phyloP scores from a whole-genome alignment of 78 protist genomes.

The Chrysochromulina parva region DNA sequence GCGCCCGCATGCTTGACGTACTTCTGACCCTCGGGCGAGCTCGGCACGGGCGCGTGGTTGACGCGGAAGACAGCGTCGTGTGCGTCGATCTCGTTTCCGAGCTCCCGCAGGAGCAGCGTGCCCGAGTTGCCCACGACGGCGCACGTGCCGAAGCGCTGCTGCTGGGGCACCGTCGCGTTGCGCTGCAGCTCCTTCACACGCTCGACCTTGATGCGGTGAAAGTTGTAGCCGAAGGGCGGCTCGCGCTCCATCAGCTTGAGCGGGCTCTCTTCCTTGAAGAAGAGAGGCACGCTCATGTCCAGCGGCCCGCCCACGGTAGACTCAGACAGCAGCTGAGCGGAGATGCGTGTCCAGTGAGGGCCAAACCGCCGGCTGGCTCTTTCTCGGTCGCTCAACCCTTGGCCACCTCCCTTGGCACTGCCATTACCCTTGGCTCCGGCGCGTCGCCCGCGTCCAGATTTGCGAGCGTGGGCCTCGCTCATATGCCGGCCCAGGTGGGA shows the following conservation, averaged over 20 bases:
- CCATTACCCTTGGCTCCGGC: too few species aligned
- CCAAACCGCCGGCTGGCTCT: too few species aligned
- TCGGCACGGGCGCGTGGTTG: neutral
- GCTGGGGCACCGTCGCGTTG: neutral
- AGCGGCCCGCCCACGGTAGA: too few species aligned
- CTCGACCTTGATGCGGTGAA: neutral
- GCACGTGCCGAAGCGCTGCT: neutral
- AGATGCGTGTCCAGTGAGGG: too few species aligned
- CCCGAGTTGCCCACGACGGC: constrained; percentile 9
- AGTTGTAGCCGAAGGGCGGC: neutral
- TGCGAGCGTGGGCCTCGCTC: too few species aligned
- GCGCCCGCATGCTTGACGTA: too few species aligned
- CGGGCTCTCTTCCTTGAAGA: neutral
- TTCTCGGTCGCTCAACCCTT: too few species aligned
- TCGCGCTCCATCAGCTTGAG: neutral
- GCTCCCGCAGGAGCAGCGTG: neutral
- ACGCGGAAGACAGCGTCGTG: neutral
- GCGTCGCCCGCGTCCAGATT: too few species aligned
- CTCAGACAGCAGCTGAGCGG: too few species aligned
- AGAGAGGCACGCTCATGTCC: neutral
- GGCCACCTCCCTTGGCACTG: too few species aligned
- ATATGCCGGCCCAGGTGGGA: too few species aligned
- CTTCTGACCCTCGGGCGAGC: too few species aligned
- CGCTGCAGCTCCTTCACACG: neutral
- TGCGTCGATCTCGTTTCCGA: constrained; percentile 4